Conservation (phyloP, 306 rosid species). For the Begonia peltatifolia region DNA sequence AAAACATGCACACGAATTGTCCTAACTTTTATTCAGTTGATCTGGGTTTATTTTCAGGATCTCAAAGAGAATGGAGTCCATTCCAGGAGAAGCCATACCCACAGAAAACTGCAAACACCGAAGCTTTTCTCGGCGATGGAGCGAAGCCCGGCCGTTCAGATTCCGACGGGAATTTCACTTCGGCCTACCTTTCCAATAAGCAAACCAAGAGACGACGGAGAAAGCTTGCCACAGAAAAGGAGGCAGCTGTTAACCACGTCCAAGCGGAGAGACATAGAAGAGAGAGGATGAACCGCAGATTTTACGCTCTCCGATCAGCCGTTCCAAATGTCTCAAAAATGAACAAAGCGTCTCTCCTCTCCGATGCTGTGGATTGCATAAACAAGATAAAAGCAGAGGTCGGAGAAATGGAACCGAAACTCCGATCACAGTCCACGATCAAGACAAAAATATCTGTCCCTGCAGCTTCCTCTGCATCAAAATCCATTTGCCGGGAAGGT, state of each 20-base stretch:
- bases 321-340: background rate
- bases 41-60: constrained; percentile 27
- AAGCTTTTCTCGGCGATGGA: no score
- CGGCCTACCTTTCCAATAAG: background rate
- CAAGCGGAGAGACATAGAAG: background rate
- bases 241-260: background rate
- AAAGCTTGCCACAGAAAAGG: no score
- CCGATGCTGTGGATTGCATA: background rate
- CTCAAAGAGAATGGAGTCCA: constrained; percentile 15
- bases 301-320: background rate
- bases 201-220: no score
- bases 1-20: no score
- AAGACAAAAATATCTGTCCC: background rate
- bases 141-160: no score
- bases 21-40: constrained; percentile 16
- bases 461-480: background rate
- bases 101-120: no score
- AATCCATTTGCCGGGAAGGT: background rate
- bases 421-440: background rate
- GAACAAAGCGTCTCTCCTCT: background rate
- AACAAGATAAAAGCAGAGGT: background rate
- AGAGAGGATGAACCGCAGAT: background rate
- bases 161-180: no score
- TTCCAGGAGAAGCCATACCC: background rate
- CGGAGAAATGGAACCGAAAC: background rate